Evolutionary conservation across 202 grass and related monocot genomes (phyloP).

Genomic region (Sporobolus alterniflorus): DNA sequence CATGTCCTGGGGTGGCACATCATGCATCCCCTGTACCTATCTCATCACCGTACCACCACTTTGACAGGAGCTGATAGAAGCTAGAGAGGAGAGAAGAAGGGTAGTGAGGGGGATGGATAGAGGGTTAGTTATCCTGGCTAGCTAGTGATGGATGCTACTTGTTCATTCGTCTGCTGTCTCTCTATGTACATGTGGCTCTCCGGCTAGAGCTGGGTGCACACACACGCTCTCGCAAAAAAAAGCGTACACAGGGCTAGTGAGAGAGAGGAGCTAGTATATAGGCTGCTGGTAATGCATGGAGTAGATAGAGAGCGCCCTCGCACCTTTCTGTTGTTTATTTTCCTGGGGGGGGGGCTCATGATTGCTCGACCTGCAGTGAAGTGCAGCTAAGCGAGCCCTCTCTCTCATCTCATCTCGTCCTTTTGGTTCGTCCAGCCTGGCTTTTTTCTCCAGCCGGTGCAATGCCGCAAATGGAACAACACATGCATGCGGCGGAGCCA

Average conservation of each 20-base stretch:
- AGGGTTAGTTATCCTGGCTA: constrained; percentile 55
- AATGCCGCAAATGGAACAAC: too few species aligned
- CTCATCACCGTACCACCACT: neutral
- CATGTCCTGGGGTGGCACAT: constrained; percentile 41
- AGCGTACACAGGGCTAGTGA: neutral
- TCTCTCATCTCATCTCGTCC: too few species aligned
- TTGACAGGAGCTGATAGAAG: too few species aligned
- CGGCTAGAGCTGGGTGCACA: constrained; percentile 2
- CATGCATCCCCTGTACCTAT: neutral
- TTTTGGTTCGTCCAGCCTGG: too few species aligned
- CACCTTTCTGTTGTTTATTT: constrained; percentile 74
- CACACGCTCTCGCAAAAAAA: neutral
- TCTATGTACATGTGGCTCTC: neutral
- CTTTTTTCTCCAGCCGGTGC: too few species aligned
- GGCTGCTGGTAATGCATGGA: neutral
- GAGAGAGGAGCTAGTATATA: neutral
- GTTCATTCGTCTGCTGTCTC: constrained; percentile 10
- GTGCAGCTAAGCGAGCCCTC: neutral
- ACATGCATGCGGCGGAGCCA: too few species aligned
- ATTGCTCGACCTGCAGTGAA: constrained; percentile 29
- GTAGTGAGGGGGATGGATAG: constrained; percentile 40
- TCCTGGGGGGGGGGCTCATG: constrained; percentile 57
- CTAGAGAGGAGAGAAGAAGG: too few species aligned
- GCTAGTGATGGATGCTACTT: constrained; percentile 41
- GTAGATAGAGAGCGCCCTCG: too few species aligned